Base-by-base conservation (phyloP, 495 filamentous ascomycete genomes). In the Rusavskia elegans region DNA sequence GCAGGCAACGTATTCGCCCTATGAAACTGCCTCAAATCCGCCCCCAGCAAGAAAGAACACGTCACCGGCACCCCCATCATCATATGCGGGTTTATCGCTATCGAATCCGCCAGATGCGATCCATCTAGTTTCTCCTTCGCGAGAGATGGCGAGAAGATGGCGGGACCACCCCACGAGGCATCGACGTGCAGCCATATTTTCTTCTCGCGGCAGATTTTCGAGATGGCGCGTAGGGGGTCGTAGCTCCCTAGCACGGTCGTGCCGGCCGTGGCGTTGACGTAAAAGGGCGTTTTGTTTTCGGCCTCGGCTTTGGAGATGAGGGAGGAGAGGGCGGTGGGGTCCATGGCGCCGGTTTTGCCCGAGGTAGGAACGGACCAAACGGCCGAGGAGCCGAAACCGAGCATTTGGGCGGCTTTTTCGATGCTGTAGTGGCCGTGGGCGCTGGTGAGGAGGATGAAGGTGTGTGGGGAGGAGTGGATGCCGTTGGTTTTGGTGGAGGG, bases 261-360 rank as follows among this genome's bases (percentile, higher is more conserved):
- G 19, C 90, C 90, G 4, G 92, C 90, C 1, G 90, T 95, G 5
- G 90, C 84, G 61, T 95, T 96, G 61, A 96, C 87, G 67, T 90
- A 98, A 59, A 98, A 86, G 0, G 92, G 90, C 6, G 84, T 89
- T 51, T 76, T 75, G 38, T 84, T 83, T 58, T 80, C 72, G 11
- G 57, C 55, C 52, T 77, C 72, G 20, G 83, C 78, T 53, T 71
- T 69, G 14, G 70, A 38, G 23, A 95, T 69, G 16, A 77, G 66
- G 0, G 68, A 67, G 37, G 82, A 76, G 13, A 97, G 71, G 35
- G 78, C 81, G 0, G 68, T 53, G 1, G 82, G 69, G 35, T 77
- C 69, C 82, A 96, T 93, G 5, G 75, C 71, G 3, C 90, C 90
- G 16, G 69, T 55, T 11, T 64, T 61, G 63, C 95, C 85, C 20